These are phyloP conservation scores for Pythium utonaiense DNA, from an alignment of 352 stramenopile genomes.

Conservation along the genomic window DNA sequence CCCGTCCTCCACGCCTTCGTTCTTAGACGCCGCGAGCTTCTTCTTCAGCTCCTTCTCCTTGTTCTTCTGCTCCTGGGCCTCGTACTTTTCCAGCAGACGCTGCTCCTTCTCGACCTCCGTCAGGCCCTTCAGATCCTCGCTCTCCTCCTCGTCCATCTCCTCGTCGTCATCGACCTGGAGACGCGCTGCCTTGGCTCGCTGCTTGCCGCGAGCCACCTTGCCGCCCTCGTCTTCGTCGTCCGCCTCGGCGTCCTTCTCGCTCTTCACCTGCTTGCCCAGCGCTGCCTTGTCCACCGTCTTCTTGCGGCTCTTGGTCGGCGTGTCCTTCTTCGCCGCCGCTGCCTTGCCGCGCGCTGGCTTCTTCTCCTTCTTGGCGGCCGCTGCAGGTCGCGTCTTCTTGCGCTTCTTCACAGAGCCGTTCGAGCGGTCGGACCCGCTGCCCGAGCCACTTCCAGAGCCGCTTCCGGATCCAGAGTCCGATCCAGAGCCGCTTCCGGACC, in stretches of 20 bases:
- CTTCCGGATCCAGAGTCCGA: conserved; percentile 31
- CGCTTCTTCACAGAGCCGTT: conserved; percentile 28
- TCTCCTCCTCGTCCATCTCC: conserved; percentile 44
- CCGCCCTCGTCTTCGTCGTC: conserved; percentile 49
- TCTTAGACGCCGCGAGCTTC: conserved; percentile 55
- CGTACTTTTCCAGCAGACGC: conserved; percentile 81
- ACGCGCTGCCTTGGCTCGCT: conserved; percentile 31
- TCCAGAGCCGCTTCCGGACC: conserved; percentile 23
- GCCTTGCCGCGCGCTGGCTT: conserved; percentile 33
- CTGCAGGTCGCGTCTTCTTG: conserved; percentile 23
- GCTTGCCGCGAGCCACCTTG: not conserved
- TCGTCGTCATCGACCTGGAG: conserved; percentile 40
- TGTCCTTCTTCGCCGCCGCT: conserved; percentile 14
- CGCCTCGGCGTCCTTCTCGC: conserved; percentile 47
- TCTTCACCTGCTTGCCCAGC: conserved; percentile 31
- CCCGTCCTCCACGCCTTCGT: conserved; percentile 36
- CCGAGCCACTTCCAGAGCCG: conserved; percentile 23
- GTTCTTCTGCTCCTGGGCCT: conserved; percentile 75
- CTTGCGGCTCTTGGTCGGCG: conserved; percentile 21
- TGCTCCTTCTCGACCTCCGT: conserved; percentile 88
- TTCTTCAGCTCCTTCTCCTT: conserved; percentile 85
- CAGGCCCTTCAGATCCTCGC: conserved; percentile 64
- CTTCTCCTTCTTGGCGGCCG: conserved; percentile 40
- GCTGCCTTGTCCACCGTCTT: conserved; percentile 31
- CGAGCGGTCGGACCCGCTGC: conserved; percentile 33